Evolutionary conservation across 163 green algal genomes (phyloP).

Genomic region (Smithsoniella earleae): DNA sequence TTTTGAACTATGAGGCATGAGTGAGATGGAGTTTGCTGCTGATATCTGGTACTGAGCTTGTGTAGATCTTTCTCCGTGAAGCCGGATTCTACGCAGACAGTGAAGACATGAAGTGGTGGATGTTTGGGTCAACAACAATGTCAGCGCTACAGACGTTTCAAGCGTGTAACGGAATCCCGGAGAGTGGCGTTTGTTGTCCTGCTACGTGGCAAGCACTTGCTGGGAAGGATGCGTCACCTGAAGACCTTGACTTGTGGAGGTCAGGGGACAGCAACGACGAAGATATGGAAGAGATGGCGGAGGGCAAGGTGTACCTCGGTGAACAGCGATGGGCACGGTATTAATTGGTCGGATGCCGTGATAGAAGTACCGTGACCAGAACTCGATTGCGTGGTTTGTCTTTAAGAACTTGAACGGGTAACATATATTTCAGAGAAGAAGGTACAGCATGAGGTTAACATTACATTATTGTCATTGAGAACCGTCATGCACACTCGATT

Average conservation of each 20-base stretch:
- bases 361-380: no score
- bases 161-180: constrained; percentile 49
- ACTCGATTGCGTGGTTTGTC: no score
- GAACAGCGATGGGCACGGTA: constrained; percentile 64
- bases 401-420: no score
- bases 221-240: constrained; percentile 43
- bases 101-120: constrained; percentile 76
- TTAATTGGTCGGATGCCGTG: no score
- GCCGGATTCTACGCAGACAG: constrained; percentile 49
- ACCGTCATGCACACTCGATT: no score
- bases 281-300: constrained; percentile 46
- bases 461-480: no score
- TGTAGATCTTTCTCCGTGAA: constrained; percentile 39
- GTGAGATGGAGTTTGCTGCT: no score
- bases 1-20: no score
- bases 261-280: constrained; percentile 48
- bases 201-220: constrained; percentile 57
- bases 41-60: neutral
- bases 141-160: constrained; percentile 58
- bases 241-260: constrained; percentile 40
- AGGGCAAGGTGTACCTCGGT: constrained; percentile 57
- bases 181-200: constrained; percentile 59
- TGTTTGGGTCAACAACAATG: constrained; percentile 60
- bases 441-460: no score
- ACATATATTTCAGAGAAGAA: no score